Conservation (phyloP, 2,329 filamentous ascomycete species). For the Pseudogymnoascus pannorum region DNA sequence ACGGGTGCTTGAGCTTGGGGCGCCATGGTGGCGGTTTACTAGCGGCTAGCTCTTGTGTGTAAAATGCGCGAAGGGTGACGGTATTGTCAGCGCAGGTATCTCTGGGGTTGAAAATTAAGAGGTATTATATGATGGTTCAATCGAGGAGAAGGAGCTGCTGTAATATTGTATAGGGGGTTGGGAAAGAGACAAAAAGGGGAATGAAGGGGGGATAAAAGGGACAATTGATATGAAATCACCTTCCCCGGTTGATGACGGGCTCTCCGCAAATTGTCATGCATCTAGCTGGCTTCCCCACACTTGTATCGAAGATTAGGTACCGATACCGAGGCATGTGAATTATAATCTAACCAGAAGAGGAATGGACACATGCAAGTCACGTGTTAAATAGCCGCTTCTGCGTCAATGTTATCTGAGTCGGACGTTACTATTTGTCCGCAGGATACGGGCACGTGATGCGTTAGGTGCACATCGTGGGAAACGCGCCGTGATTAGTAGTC, state of each 20-base stretch:
- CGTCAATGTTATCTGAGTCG: not conserved
- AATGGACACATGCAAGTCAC: conserved; percentile 1
- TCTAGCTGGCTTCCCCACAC: not conserved
- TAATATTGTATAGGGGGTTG: not conserved
- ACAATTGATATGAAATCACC: conserved; percentile 1
- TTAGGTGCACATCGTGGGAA: too few species aligned
- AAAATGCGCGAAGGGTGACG: not conserved
- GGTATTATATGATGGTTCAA: not conserved
- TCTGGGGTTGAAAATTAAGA: not conserved
- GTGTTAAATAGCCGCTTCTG: not conserved
- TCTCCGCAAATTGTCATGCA: not conserved
- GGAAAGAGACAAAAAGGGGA: not conserved
- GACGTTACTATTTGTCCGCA: not conserved
- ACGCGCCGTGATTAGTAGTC: too few species aligned
- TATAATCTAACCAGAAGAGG: not conserved
- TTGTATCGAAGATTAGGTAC: not conserved
- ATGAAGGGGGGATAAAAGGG: not conserved
- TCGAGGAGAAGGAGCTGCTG: not conserved
- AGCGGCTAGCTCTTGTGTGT: not conserved
- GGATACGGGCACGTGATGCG: not conserved
- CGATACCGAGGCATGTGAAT: conserved; percentile 3
- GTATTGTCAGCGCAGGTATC: not conserved
- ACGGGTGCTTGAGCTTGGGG: not conserved
- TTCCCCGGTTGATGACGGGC: not conserved
- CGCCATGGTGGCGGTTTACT: not conserved